Evolutionary conservation across 176 grass and related monocot genomes (phyloP), one percentile per base, ranked within the genome.

Genomic region (Hsuehochloa calcarea): DNA sequence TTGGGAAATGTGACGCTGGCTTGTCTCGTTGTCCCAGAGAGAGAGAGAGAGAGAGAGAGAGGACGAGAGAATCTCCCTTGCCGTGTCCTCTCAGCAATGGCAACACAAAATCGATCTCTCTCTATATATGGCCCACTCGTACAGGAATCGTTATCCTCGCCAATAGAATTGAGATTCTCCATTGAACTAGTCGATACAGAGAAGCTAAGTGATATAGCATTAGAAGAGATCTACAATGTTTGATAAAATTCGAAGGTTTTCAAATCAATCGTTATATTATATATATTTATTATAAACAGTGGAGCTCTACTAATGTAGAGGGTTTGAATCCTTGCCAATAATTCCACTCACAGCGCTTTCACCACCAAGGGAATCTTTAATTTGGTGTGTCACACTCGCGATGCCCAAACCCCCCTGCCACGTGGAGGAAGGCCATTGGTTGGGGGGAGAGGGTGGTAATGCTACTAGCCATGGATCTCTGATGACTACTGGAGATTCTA

Each of bases 91-190:
- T 68, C 61, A 55, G 51, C 85, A 64, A 80, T 59, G 80, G 41
- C 75, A 31, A 16, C 25, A 77, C 79, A 66, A 75, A 60, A 87
- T 74, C 72, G 65, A 77, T 76, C 52, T 38, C 43, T 47, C 65
- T 73, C 68, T 34, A 26, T 66, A 17, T 6, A 1, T 17, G 88
- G 46, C 39, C 88, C 80, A 74, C 80, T 17, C 17, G 0, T 74
- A 79, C 74, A 62, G 84, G 74, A 79, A 84, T 84, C 80, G 65
- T 88, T 88, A 72, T 84, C 86, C 80, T 62, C 17, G 40, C 64
- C 86, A 82, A 77, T 70, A 70, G 29, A 1, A 29, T 29, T 29
- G 29, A 1, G 1, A 29, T 29, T 1, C 1, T 1, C 1, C 29
- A 29, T 29, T 29, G 29, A 29, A 29, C 1, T 29, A 29, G 1